These are phyloP conservation scores for Coprinellus aureogranulatus DNA, from an alignment of 768 basidiomycete species.

Conservation along the genomic window DNA sequence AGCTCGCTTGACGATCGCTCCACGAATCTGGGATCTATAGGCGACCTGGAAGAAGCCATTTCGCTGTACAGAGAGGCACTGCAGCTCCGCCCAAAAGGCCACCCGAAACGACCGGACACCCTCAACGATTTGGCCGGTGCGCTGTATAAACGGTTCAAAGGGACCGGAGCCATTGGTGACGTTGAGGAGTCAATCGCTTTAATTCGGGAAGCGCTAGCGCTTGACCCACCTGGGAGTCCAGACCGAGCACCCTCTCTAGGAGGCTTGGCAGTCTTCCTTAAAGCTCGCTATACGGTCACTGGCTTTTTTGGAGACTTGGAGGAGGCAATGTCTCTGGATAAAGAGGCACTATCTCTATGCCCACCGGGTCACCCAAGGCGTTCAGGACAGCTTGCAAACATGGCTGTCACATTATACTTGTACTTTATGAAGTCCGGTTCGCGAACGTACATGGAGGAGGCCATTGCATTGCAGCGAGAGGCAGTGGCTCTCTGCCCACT, in stretches of 20 bases:
- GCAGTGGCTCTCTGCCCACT: conserved; percentile 11
- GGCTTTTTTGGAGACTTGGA: neutral
- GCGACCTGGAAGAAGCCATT: conserved; percentile 12
- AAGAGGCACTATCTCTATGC: neutral
- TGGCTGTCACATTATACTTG: no score
- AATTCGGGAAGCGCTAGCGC: neutral
- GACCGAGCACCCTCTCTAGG: neutral
- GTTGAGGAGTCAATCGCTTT: neutral
- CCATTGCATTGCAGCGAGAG: conserved; percentile 13
- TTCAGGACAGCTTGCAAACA: neutral
- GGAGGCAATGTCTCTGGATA: neutral
- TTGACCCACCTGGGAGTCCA: neutral
- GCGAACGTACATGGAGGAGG: conserved; percentile 16
- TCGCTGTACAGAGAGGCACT: conserved; percentile 3
- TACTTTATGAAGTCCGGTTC: neutral
- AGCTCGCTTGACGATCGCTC: neutral
- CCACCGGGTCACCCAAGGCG: neutral
- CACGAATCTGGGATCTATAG: neutral
- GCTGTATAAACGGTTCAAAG: neutral
- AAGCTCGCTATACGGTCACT: neutral
- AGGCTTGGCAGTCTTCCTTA: neutral
- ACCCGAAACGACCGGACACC: conserved; percentile 9
- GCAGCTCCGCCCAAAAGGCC: conserved; percentile 7
- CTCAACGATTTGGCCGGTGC: neutral
- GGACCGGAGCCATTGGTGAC: neutral